Base-by-base conservation (phyloP, 768 basidiomycete genomes). In the Melanogaster broomeanus region DNA sequence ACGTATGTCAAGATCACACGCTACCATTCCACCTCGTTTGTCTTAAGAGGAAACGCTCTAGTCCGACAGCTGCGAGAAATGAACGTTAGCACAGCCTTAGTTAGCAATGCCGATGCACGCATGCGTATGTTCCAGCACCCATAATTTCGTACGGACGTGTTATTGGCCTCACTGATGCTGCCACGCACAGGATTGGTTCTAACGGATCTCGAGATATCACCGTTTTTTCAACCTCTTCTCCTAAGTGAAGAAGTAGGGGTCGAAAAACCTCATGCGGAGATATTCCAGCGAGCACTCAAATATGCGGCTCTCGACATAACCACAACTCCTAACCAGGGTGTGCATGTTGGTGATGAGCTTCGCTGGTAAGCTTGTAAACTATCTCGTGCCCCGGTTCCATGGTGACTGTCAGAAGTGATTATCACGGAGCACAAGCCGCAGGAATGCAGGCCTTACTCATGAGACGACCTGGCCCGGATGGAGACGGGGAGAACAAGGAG, bases 271-370 rank as follows among this genome's bases (percentile, higher is more conserved):
- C 69, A 78, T 2, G 57, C 59, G 15, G 72, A 78, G 44, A 83
- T 92, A 39, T 93, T 87, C 66, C 53, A 61, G 31, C 74, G 74
- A 4, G 75, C 77, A 5, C 60, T 73, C 31, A 68, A 42, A 18
- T 42, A 44, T n/a, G 52, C 30, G 9, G 18, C 51, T 9, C 21
- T 48, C 4, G 47, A 41, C 15, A 19, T 33, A 19, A 10, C 34
- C 12, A 15, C 28, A 4, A 42, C 33, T 35, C 27, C 48, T 6
- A 46, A 60, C 31, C 74, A 87, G 59, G 78, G 77, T 31, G 61
- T 91, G 18, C 90, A 93, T 56, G 78, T 92, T 35, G 90, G 90
- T 1, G 90, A 93, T 62, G 88, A 91, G 55, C 63, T 89, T 27
- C 63, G 74, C 43, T 77, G 79, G 90, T 89, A 58, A 55, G 79